Evolutionary conservation across 2,329 filamentous ascomycete species (phyloP).

Genomic region (Aspergillus melleus): DNA sequence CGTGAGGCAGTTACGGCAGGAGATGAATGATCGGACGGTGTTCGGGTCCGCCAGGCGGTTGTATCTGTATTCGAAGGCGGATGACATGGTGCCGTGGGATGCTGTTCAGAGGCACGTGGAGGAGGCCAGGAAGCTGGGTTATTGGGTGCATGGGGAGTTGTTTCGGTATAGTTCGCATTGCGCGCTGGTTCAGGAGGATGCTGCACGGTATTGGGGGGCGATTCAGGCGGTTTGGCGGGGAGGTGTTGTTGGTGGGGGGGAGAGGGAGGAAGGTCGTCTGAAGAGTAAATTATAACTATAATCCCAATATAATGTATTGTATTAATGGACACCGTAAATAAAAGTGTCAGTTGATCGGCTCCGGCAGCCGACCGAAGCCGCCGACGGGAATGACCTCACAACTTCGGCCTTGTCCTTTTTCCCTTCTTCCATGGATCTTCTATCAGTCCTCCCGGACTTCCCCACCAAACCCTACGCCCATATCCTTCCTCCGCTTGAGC

Average conservation of each 20-base stretch:
- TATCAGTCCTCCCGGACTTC: conserved; percentile 78
- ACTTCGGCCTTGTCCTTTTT: not conserved
- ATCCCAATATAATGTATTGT: not conserved
- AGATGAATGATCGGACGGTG: conserved; percentile 10
- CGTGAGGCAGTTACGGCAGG: conserved; percentile 6
- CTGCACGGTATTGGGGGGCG: conserved; percentile 11
- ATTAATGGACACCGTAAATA: too few relatives aligned
- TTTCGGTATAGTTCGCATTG: conserved; percentile 13
- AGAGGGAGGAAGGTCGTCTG: not conserved
- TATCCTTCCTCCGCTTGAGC: conserved; percentile 78
- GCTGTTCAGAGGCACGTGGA: conserved; percentile 12
- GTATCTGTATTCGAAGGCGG: conserved; percentile 14
- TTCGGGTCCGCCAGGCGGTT: conserved; percentile 7
- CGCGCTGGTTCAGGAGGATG: conserved; percentile 15
- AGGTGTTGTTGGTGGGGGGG: not conserved
- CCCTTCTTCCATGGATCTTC: conserved; percentile 62
- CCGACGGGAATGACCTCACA: not conserved
- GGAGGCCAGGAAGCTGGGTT: conserved; percentile 7
- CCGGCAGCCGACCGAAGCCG: not conserved
- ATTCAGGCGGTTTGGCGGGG: conserved; percentile 7
- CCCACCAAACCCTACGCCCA: conserved; percentile 68
- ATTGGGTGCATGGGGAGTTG: conserved; percentile 1
- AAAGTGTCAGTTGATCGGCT: not conserved
- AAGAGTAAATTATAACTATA: conserved; percentile 10
- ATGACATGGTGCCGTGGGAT: conserved; percentile 10